A percentile compares a stretch with the other conserved stretches of the same genome.
Conservation (phyloP, 176 grass and related monocot genomes). For the Rhynchospora tenuis region DNA sequence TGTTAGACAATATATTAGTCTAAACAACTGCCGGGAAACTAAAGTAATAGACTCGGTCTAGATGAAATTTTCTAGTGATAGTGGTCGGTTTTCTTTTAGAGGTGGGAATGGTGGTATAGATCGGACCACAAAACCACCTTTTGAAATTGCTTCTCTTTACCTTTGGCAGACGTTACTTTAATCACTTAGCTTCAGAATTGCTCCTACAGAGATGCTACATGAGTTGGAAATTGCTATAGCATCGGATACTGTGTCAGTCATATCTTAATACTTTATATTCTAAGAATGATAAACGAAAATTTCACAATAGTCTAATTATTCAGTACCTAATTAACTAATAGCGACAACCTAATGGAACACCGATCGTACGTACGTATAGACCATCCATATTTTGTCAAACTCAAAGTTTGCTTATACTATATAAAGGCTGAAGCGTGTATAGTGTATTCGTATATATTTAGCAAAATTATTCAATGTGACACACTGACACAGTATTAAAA, state of each 20-base stretch:
- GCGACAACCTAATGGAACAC: neutral
- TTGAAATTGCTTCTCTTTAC: neutral
- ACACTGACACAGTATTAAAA: neutral
- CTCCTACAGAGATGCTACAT: neutral
- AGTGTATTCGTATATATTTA: neutral
- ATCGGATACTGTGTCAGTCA: neutral
- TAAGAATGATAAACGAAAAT: neutral
- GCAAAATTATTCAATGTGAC: neutral
- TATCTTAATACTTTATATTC: neutral
- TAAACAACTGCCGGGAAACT: no score
- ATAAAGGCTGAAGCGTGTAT: neutral
- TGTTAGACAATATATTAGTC: no score
- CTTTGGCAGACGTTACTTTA: neutral
- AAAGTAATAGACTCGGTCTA: neutral
- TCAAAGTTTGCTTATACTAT: neutral
- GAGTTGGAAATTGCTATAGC: neutral
- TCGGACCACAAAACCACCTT: neutral
- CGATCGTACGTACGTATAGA: neutral
- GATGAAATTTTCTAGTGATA: neutral
- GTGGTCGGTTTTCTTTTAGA: neutral
- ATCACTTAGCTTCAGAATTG: neutral
- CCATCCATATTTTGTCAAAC: neutral
- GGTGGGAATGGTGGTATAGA: slow-evolving; percentile 5
- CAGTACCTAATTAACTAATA: neutral
- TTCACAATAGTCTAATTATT: no score